A percentile compares a stretch with the other conserved stretches of the same genome.
These are phyloP conservation scores for Leishmania aethiopica DNA, from an alignment of 208 protist species.

Conservation along the genomic window DNA sequence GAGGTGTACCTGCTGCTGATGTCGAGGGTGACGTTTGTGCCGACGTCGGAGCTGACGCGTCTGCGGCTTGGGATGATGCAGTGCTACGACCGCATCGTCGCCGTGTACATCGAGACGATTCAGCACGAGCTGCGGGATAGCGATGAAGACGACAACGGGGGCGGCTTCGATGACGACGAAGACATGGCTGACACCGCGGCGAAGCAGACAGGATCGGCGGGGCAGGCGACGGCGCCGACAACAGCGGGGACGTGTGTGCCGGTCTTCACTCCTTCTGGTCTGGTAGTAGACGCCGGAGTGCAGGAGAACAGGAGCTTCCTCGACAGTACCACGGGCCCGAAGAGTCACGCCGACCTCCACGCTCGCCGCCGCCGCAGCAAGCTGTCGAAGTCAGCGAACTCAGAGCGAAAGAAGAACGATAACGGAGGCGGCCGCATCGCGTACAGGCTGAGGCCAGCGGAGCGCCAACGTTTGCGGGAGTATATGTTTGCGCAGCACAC, in stretches of 20 bases:
- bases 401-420: conserved; percentile 3
- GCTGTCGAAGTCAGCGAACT: not conserved
- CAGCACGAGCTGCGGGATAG: conserved; percentile 52
- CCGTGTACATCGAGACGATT: conserved; percentile 76
- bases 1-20: conserved; percentile 80
- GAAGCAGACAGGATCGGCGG: not conserved
- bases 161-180: not conserved
- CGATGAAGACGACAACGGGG: conserved; percentile 7
- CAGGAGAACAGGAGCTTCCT: not conserved
- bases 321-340: not conserved
- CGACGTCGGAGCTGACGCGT: conserved; percentile 71
- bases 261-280: conserved; percentile 8
- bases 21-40: conserved; percentile 68
- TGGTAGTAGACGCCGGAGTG: conserved; percentile 5
- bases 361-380: not conserved
- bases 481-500: conserved; percentile 22
- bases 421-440: conserved; percentile 15
- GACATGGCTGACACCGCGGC: not conserved
- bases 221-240: not conserved
- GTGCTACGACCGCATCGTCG: conserved; percentile 59
- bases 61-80: conserved; percentile 74
- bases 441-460: conserved; percentile 28
- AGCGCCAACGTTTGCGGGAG: conserved; percentile 31
- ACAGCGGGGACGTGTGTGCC: not conserved
- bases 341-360: not conserved